Base-by-base conservation (phyloP, 345 rosid species). In the Eucalyptus lansdowneana region DNA sequence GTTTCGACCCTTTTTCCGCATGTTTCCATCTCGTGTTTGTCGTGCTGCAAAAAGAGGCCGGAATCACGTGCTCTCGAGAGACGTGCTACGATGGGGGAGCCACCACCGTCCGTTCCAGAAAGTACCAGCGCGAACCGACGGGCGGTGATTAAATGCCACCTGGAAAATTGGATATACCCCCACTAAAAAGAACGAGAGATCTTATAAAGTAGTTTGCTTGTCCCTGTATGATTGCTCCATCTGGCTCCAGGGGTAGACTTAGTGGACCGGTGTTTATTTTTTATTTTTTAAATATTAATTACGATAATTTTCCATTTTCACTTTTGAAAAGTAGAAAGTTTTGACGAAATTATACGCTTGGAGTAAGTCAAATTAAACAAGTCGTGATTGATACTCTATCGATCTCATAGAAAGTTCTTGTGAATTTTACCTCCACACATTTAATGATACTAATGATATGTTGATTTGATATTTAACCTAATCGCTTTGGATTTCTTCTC, bases 401-500 rank as follows among this genome's bases (percentile, higher is more conserved):
- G 3, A 29, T n/a, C 3, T 14, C 1, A 9, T n/a, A 65, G 19
- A 65, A 15, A n/a, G 21, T n/a, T 65, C 7, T 14, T 1, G 34
- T 8, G 5, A 3, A 62, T 3, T 29, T 1, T n/a, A 0, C n/a
- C 76, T 14, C 6, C 6, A 14, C 5, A 14, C 19, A 14, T 65
- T 65, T 9, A 15, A 14, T n/a, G 29, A 2, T 56, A 11, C 3
- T 56, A 10, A 24, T 56, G 13, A 56, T 22, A 9, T 5, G 12
- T 10, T 56, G 69, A 27, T 27, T 60, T 27, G 16, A 60, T 13
- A 13, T 12, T 60, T 60, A 60, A 27, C 34, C 16, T 60, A 60
- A 25, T 27, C 9, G 4, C 4, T 3, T 12, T 60, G 0, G 9
- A 62, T 5, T 62, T n/a, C 5, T 29, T 29, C 17, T n/a, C 3